Percentiles rank a stretch among this genome's conserved stretches.
These are phyloP conservation scores for Grosmannia huntii DNA, from an alignment of 2,329 filamentous ascomycete species.

Conservation along the genomic window DNA sequence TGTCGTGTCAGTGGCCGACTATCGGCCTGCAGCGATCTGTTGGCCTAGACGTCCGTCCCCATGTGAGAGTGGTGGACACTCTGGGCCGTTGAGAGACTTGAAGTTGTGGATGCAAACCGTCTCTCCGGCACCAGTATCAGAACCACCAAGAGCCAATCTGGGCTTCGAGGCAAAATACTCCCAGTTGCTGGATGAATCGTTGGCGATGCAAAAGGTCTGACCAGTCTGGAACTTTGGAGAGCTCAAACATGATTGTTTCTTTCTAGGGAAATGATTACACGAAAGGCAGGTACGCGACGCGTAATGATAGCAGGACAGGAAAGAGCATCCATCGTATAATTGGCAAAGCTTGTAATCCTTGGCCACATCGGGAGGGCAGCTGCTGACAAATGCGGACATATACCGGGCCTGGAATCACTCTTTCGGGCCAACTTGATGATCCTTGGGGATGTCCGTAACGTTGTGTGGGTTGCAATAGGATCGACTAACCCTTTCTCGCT, in stretches of 20 bases:
- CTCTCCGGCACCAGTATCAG: background rate
- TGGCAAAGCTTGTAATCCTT: background rate
- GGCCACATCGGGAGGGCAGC: background rate
- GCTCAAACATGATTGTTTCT: background rate
- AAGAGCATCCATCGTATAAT: background rate
- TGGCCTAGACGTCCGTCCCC: too few relatives aligned
- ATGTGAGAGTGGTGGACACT: too few relatives aligned
- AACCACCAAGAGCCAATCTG: background rate
- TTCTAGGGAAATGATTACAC: background rate
- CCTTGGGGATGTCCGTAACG: too few relatives aligned
- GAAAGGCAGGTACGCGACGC: background rate
- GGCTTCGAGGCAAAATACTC: slow-evolving; percentile 4
- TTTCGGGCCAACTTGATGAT: too few relatives aligned
- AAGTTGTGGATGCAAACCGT: background rate
- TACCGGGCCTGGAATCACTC: too few relatives aligned
- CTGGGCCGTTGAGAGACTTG: slow-evolving; percentile 16
- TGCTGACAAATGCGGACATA: background rate
- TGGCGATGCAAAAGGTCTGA: slow-evolving; percentile 12
- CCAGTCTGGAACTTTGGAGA: slow-evolving; percentile 7
- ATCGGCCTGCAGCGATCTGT: too few relatives aligned
- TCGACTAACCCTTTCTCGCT: too few relatives aligned
- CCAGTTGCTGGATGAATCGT: slow-evolving; percentile 8
- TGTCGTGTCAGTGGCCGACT: too few relatives aligned
- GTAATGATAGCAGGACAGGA: background rate
- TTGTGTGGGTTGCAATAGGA: too few relatives aligned